Evolutionary conservation across 2,329 filamentous ascomycete genomes (phyloP), one percentile per base, ranked within the genome.

Genomic region (Zymoseptoria pseudotritici): DNA sequence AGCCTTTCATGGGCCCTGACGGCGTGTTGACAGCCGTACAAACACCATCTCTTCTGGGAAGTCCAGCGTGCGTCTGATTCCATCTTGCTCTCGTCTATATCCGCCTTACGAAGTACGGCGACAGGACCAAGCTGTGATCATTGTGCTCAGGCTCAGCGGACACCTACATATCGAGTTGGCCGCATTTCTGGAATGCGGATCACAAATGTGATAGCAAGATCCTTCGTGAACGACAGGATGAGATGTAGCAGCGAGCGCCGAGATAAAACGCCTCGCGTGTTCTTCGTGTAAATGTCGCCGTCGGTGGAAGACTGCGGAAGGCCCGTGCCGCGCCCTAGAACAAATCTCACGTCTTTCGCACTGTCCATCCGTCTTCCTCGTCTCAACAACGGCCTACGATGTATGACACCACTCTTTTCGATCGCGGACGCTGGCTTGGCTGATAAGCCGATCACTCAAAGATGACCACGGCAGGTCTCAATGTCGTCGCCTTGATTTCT

Each of bases 401-500:
- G 36, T 46, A 17, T 21, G 24, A 53, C 11, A 22, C 50, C n/a
- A 17, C 10, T 7, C 4, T 8, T 17, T 8, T 53, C 50, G 17
- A 2, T 7, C 13, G 13, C 8, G 20, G 20, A 22, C 19, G 20
- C 50, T 11, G n/a, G 21, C 20, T 17, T 6, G 11, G 19, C 11
- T 20, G 50, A 13, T 13, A 26, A n/a, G 6, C 13, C 53, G 53
- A 10, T 17, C 6, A 13, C 13, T n/a, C 11, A 46, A 46, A n/a
- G 17, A 31, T 46, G 24, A 63, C 10, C 52, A 73, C 74, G 72
- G 55, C 65, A 9, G 24, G 59, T 17, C 72, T 84, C 7, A 87
- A 92, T 67, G 91, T 97, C 64, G 92, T 99, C 67, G 93, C 90
- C 55, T 81, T 99, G 63, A 87, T 99, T 65, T 99, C 94, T 20